phyloP scores from a whole-genome alignment of 2,329 filamentous ascomycete species.

The Ophiocordyceps sinensis region DNA sequence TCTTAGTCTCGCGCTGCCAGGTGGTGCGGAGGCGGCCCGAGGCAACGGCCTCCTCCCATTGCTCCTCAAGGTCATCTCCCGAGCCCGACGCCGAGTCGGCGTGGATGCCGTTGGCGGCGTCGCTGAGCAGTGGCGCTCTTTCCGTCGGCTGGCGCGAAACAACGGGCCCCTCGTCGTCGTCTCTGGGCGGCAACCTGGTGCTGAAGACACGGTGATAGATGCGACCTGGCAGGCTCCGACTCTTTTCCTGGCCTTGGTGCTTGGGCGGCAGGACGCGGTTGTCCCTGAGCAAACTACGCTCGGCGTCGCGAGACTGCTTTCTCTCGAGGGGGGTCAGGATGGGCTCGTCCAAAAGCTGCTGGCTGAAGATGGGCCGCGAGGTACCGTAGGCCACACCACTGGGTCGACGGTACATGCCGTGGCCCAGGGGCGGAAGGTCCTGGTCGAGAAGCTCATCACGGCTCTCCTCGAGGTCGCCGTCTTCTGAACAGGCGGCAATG shows the following conservation, averaged over 20 bases:
- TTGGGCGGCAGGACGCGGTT: slow-evolving; percentile 53
- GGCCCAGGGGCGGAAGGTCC: slow-evolving; percentile 23
- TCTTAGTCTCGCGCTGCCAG: slow-evolving; percentile 81
- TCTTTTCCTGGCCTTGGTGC: slow-evolving; percentile 22
- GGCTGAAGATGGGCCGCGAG: slow-evolving; percentile 54
- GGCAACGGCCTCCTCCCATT: slow-evolving; percentile 76
- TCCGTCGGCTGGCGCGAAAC: slow-evolving; percentile 23
- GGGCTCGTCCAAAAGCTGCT: slow-evolving; percentile 32
- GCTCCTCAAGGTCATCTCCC: slow-evolving; percentile 45
- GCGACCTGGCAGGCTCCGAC: slow-evolving; percentile 19
- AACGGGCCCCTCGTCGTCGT: slow-evolving; percentile 24
- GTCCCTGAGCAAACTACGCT: slow-evolving; percentile 46
- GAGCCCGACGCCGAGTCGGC: slow-evolving; percentile 28
- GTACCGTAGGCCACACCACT: slow-evolving; percentile 63
- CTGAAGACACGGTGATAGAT: slow-evolving; percentile 38
- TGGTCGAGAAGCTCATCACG: slow-evolving; percentile 15
- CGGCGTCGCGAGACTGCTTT: slow-evolving; percentile 40
- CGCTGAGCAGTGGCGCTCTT: slow-evolving; percentile 27
- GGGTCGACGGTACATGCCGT: slow-evolving; percentile 56
- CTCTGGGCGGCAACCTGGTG: slow-evolving; percentile 32
- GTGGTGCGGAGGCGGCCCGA: slow-evolving; percentile 75
- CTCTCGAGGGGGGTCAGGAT: slow-evolving; percentile 39
- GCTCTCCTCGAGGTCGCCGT: slow-evolving; percentile 25
- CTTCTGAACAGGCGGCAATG: slow-evolving; percentile 47
- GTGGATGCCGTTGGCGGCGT: slow-evolving; percentile 1